Percentiles rank a stretch among this genome's conserved stretches.
Conservation (phyloP, 140 eudicot genomes). For the Senecio squalidus region DNA sequence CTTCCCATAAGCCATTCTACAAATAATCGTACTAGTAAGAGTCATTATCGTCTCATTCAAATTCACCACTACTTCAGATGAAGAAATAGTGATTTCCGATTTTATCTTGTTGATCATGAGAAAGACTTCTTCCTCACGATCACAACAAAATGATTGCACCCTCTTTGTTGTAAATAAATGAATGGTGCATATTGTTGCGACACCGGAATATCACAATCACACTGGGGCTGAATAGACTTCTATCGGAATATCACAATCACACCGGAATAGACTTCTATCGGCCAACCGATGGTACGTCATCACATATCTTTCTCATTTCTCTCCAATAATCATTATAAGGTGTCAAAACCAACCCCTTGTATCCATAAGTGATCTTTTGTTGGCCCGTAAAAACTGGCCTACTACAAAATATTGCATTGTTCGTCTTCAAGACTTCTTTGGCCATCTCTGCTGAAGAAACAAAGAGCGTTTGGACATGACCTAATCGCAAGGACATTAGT, state of each 20-base stretch:
- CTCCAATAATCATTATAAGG: conserved; percentile 28
- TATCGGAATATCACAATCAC: too few relatives aligned
- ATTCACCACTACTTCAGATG: conserved; percentile 10
- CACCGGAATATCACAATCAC: too few relatives aligned
- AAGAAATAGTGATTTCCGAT: conserved; percentile 7
- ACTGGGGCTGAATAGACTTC: too few relatives aligned
- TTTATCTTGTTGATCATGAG: conserved; percentile 14
- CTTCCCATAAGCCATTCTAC: conserved; percentile 25
- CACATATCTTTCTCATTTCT: conserved; percentile 31
- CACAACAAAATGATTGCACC: conserved; percentile 18
- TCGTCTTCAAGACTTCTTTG: conserved; percentile 29
- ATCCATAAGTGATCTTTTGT: conserved; percentile 18
- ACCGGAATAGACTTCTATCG: too few relatives aligned
- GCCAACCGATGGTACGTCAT: too few relatives aligned
- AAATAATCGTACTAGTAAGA: conserved; percentile 21
- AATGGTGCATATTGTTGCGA: conserved; percentile 11
- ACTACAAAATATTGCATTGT: conserved; percentile 19
- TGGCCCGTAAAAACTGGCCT: conserved; percentile 21
- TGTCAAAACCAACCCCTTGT: conserved; percentile 17
- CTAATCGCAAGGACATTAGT: conserved; percentile 24
- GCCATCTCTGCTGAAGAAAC: conserved; percentile 32
- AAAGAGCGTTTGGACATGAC: conserved; percentile 25
- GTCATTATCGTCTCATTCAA: conserved; percentile 13
- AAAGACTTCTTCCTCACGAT: conserved; percentile 30
- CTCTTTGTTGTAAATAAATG: conserved; percentile 18